phyloP scores from a whole-genome alignment of 2,329 filamentous ascomycete genomes.

The Cucurbitaria berberidis region DNA sequence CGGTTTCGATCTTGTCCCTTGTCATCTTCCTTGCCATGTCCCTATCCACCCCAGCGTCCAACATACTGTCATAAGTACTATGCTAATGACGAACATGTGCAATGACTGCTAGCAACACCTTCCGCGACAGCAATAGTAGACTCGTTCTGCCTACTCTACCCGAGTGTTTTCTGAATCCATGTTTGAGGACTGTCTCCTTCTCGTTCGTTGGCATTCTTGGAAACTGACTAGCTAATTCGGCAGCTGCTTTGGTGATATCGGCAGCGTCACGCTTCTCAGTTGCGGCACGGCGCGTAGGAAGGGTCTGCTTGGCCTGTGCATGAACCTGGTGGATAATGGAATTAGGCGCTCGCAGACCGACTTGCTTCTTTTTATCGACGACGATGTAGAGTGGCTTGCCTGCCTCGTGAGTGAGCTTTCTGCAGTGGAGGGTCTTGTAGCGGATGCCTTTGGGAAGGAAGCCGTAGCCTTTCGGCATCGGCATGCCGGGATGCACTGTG shows the following conservation, averaged over 20 bases:
- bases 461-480: conserved; percentile 40
- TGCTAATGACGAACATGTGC: conserved; percentile 59
- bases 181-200: conserved; percentile 46
- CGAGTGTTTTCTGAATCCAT: conserved; percentile 55
- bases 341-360: conserved; percentile 54
- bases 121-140: conserved; percentile 48
- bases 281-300: conserved; percentile 48
- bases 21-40: conserved; percentile 33
- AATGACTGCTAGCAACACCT: conserved; percentile 55
- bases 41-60: conserved; percentile 17
- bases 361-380: conserved; percentile 30
- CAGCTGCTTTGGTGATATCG: conserved; percentile 26
- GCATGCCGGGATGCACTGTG: conserved; percentile 22
- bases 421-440: conserved; percentile 45
- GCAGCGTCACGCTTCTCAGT: conserved; percentile 42
- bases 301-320: conserved; percentile 48
- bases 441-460: conserved; percentile 43
- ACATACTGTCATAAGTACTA: conserved; percentile 57
- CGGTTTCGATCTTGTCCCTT: conserved; percentile 24
- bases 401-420: conserved; percentile 40
- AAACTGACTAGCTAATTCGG: conserved; percentile 50
- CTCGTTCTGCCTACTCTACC: conserved; percentile 57
- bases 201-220: conserved; percentile 49
- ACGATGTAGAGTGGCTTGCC: conserved; percentile 37
- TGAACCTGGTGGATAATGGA: conserved; percentile 49